A percentile compares a stretch with the other conserved stretches of the same genome.
Evolutionary conservation across 129 eudicot species (phyloP).

Genomic region (Arctium lappa): DNA sequence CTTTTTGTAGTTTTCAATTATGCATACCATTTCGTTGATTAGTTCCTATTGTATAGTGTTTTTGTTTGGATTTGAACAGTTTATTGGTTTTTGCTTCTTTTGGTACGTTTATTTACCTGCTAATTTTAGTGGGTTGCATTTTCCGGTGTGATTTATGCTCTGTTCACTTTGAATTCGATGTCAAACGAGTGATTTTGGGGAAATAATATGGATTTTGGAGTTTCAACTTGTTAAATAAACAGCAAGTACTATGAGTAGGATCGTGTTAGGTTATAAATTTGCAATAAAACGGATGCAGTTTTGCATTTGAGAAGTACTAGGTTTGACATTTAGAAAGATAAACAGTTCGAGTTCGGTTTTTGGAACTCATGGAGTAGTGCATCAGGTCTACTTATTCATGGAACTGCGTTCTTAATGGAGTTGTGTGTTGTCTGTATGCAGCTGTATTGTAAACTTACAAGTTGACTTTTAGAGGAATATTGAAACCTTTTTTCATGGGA

Average conservation of each 20-base stretch:
- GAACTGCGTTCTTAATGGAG: neutral
- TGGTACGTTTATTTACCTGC: slow-evolving; percentile 1
- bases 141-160: slow-evolving; percentile 11
- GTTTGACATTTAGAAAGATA: neutral
- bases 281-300: neutral
- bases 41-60: neutral
- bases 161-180: slow-evolving; percentile 3
- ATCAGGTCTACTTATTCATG: neutral
- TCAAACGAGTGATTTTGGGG: neutral
- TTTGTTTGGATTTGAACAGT: slow-evolving; percentile 6
- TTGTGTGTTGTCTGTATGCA: slow-evolving; percentile 8
- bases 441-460: slow-evolving; percentile 1
- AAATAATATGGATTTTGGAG: neutral
- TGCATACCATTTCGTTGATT: neutral
- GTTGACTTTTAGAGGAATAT: slow-evolving; percentile 25
- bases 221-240: neutral
- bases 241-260: neutral
- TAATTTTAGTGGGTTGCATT: slow-evolving; percentile 20
- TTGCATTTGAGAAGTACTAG: slow-evolving; percentile 16
- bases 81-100: neutral
- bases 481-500: slow-evolving; percentile 11
- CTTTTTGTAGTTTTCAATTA: neutral
- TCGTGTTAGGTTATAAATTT: slow-evolving; percentile 3
- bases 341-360: neutral
- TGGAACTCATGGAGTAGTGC: neutral